A percentile compares a stretch with the other conserved stretches of the same genome.
Conservation (phyloP, 164 flowering plant genomes). For the Magnolia sinica region DNA sequence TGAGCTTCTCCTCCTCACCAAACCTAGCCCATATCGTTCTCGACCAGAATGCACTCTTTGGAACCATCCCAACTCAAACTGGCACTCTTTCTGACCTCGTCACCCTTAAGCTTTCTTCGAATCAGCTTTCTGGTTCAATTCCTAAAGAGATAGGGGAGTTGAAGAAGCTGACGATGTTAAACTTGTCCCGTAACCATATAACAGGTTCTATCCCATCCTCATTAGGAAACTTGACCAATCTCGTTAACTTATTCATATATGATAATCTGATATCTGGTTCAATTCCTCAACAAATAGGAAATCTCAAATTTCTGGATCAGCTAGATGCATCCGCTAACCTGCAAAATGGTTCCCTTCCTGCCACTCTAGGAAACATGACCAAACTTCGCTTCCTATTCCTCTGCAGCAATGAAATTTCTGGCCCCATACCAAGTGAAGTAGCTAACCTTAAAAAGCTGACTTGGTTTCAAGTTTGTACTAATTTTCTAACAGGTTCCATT, state of each 20-base stretch:
- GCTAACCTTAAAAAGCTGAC: background rate
- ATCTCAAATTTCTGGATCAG: background rate
- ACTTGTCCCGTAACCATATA: background rate
- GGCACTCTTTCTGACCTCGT: conserved; percentile 21
- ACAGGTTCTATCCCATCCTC: background rate
- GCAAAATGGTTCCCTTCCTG: background rate
- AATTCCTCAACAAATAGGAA: background rate
- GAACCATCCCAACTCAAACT: conserved; percentile 21
- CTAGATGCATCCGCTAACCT: background rate
- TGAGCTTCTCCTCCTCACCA: conserved; percentile 22
- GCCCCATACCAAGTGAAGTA: background rate
- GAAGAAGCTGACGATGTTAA: conserved; percentile 2
- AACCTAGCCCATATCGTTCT: conserved; percentile 19
- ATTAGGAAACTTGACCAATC: conserved; percentile 16
- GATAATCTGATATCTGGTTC: background rate
- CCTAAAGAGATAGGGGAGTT: conserved; percentile 29
- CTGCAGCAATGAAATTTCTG: background rate
- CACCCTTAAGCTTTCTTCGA: conserved; percentile 20
- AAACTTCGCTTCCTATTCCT: background rate
- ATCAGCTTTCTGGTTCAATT: conserved; percentile 18
- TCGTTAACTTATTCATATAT: background rate
- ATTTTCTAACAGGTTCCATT: background rate
- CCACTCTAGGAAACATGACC: background rate
- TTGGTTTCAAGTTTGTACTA: background rate
- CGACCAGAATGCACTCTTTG: conserved; percentile 2